Base-by-base conservation (phyloP, 768 basidiomycete genomes). In the Leccinum uliginosum region DNA sequence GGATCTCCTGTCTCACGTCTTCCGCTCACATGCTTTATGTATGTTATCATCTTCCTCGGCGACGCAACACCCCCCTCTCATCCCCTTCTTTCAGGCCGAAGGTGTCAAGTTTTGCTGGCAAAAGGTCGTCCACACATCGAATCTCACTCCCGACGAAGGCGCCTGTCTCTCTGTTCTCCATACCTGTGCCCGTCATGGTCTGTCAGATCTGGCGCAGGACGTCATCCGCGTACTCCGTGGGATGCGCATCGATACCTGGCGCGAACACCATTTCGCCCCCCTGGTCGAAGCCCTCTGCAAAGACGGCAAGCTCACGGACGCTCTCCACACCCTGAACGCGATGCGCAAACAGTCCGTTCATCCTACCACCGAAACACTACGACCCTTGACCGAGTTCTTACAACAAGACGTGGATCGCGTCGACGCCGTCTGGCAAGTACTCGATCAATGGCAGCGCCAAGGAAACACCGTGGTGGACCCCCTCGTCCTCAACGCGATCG, bases 201-300 rank as follows among this genome's bases (percentile, higher is more conserved):
- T 83, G 32, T 80, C 87, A 6, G 81, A 83, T 47, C 77, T 94
- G 1, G 91, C 86, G 23, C 74, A 80, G 14, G 83, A 85, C 43
- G 87, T 81, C 27, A 72, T 93, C 43, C 81, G 78, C 1, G 72
- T 79, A 7, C 74, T 95, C 38, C 77, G 80, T 46, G 51, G 59
- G 10, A 70, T 80, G 8, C 77, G 79, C 15, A 70, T 82, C 14
- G 66, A 75, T 47, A 77, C 81, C n/a, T 69, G 66, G 72, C 66
- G 77, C 64, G 92, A 93, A 67, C 73, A 87, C 64, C 93, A 95
- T 67, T 83, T 91, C 62, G 83, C 88, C 1, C 83, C 91, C 3
- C 71, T 93, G 21, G 74, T 94, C 29, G 88, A 93, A 65, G 84
- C 91, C 0, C 84, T 87, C 63, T 83, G 82, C 69, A 79, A 74